These are phyloP conservation scores for Thinopyrum elongatum DNA, from an alignment of 176 grass and related monocot species.

Conservation along the genomic window DNA sequence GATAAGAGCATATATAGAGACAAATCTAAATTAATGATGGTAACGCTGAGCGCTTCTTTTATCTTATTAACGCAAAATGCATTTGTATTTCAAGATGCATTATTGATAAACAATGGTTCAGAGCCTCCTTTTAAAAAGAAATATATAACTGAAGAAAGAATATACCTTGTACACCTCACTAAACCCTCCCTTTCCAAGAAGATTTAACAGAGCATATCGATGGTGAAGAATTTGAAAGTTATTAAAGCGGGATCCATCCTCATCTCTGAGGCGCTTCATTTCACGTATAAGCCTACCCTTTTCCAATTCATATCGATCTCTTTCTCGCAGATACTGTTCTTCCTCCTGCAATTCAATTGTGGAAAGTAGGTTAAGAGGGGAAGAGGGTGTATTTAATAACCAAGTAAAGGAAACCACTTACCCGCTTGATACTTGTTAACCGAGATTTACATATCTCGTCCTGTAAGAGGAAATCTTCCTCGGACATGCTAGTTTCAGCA, in stretches of 20 bases:
- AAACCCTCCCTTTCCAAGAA: constrained; percentile 99
- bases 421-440: constrained; percentile 87
- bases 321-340: constrained; percentile 88
- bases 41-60: not conserved
- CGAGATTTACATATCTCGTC: constrained; percentile 99
- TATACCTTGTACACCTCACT: constrained; percentile 99
- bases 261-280: constrained; percentile 99
- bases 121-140: not conserved
- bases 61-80: constrained; percentile 12
- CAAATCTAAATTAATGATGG: constrained; percentile 10
- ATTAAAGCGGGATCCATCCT: constrained; percentile 99
- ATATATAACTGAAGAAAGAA: constrained; percentile 23
- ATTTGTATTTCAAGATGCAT: constrained; percentile 14
- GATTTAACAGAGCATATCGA: constrained; percentile 99
- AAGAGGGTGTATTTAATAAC: not conserved
- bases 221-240: constrained; percentile 98
- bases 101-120: not conserved
- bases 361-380: constrained; percentile 19
- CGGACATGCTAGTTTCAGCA: constrained; percentile 75
- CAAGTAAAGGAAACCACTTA: constrained; percentile 29
- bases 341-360: constrained; percentile 70
- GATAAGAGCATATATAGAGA: constrained; percentile 15
- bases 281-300: constrained; percentile 96
- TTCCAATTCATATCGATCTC: constrained; percentile 95
- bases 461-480: constrained; percentile 92